Conservation (phyloP, 768 basidiomycete genomes). For the Tulasnella sp. region DNA sequence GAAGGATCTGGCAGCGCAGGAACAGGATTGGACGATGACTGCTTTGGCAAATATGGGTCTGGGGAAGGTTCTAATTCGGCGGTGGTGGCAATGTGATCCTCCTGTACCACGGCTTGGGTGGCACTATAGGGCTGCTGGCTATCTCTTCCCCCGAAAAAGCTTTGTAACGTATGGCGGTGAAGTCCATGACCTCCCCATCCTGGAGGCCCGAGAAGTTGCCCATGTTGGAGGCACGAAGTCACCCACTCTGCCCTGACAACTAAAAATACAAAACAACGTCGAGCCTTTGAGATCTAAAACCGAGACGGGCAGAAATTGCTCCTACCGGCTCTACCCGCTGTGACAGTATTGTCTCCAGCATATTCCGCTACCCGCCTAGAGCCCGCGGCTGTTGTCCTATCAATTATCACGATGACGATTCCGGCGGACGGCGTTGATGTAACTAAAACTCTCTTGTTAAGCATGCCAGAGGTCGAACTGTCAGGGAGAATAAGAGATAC, state of each 20-base stretch:
- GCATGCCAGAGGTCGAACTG: too few species aligned
- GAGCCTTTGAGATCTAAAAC: neutral
- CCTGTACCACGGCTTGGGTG: constrained; percentile 76
- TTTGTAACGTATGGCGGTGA: neutral
- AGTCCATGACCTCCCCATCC: neutral
- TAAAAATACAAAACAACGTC: neutral
- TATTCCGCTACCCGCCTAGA: neutral
- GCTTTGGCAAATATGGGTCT: too few species aligned
- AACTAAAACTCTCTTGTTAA: neutral
- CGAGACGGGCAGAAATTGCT: neutral
- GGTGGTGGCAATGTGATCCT: constrained; percentile 66
- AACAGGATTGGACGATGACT: too few species aligned
- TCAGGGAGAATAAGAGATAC: neutral
- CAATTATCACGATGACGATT: neutral
- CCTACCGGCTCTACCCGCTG: neutral
- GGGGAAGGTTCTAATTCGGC: too few species aligned
- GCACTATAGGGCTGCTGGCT: neutral
- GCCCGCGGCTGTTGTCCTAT: neutral
- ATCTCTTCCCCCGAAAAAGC: neutral
- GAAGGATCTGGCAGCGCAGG: too few species aligned
- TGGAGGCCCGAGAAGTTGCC: neutral
- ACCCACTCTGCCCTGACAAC: neutral
- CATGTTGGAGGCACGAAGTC: neutral
- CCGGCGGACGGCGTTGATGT: neutral
- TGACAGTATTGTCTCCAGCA: neutral